These are phyloP conservation scores for Talaromyces piceae DNA, from an alignment of 2,329 filamentous ascomycete species.

Conservation along the genomic window DNA sequence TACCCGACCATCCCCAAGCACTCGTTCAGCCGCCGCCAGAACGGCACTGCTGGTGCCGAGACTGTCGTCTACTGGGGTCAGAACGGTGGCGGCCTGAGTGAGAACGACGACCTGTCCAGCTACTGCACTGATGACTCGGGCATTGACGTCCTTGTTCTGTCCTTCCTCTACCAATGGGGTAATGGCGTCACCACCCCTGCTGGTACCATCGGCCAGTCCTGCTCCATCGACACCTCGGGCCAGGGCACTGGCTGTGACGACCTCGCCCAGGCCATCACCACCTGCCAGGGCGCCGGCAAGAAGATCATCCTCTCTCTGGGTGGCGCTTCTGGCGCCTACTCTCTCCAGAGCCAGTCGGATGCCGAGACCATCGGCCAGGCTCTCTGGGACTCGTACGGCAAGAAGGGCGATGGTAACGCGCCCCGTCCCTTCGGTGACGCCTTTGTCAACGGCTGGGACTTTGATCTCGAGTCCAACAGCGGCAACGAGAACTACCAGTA, in stretches of 20 bases:
- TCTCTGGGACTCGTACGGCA: slow-evolving; percentile 42
- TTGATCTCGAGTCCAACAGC: slow-evolving; percentile 40
- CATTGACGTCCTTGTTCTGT: slow-evolving; percentile 39
- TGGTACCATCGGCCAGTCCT: slow-evolving; percentile 35
- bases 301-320: slow-evolving; percentile 43
- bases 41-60: slow-evolving; percentile 1
- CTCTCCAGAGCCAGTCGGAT: slow-evolving; percentile 27
- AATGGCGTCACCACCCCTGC: slow-evolving; percentile 28
- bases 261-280: slow-evolving; percentile 34
- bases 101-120: slow-evolving; percentile 10
- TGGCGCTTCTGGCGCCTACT: slow-evolving; percentile 34
- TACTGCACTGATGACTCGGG: slow-evolving; percentile 34
- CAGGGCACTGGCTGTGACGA: slow-evolving; percentile 26
- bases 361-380: slow-evolving; percentile 34
- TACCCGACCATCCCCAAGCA: slow-evolving; percentile 1
- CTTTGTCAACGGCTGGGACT: slow-evolving; percentile 47
- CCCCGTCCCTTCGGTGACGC: slow-evolving; percentile 45
- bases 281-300: slow-evolving; percentile 37
- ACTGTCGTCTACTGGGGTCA: slow-evolving; percentile 11
- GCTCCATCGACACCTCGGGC: slow-evolving; percentile 21
- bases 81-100: not conserved
- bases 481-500: slow-evolving; percentile 31
- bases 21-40: slow-evolving; percentile 2
- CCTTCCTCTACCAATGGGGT: slow-evolving; percentile 38
- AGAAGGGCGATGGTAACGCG: slow-evolving; percentile 31